phyloP scores from a whole-genome alignment of 306 rosid species.

The Prosopis cineraria region DNA sequence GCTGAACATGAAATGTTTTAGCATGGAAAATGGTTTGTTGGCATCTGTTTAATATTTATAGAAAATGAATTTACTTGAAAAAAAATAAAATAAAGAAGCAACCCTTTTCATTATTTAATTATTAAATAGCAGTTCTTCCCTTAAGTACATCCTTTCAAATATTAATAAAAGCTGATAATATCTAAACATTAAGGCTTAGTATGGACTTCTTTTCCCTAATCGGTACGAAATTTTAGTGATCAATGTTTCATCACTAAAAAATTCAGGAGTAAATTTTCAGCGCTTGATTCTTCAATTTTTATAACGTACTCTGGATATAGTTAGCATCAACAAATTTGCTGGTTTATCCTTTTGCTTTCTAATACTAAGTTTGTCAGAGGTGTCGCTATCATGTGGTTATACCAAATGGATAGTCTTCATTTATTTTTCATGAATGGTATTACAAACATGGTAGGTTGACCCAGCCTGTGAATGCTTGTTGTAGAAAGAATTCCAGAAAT shows the following conservation, averaged over 20 bases:
- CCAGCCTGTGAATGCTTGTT: constrained; percentile 31
- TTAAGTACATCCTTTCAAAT: background rate
- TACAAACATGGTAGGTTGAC: constrained; percentile 24
- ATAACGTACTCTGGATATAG: background rate
- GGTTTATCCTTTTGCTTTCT: constrained; percentile 7
- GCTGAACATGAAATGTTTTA: background rate
- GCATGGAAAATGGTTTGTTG: background rate
- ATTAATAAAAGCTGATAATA: background rate
- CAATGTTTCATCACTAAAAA: background rate
- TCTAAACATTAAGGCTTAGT: background rate
- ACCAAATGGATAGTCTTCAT: background rate
- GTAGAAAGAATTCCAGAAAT: constrained; percentile 56
- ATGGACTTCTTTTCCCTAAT: background rate
- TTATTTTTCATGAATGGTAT: constrained; percentile 20
- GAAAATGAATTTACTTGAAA: constrained; percentile 1
- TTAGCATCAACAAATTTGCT: constrained; percentile 4
- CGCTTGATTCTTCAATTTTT: background rate
- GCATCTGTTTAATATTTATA: background rate
- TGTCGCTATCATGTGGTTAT: constrained; percentile 4
- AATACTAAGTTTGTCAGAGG: constrained; percentile 4
- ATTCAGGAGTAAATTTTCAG: background rate
- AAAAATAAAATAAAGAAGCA: background rate
- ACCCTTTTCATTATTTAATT: background rate
- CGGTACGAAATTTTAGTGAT: background rate
- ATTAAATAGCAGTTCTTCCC: background rate